These are phyloP conservation scores for Sphaerosporella brunnea DNA, from an alignment of 495 filamentous ascomycete genomes.

Conservation along the genomic window DNA sequence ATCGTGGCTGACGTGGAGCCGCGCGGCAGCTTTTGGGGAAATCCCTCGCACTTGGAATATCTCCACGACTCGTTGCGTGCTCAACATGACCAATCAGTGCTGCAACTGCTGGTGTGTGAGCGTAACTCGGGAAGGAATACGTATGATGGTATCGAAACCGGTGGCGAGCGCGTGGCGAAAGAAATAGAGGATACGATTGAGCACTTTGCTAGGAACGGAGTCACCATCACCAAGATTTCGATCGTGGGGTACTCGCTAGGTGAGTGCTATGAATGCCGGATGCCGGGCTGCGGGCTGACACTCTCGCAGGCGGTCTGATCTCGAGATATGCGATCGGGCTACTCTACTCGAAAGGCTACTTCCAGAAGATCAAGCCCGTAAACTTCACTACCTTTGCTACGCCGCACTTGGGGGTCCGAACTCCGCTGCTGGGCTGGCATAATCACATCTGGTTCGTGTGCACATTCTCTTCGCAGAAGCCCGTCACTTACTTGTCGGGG, in stretches of 20 bases:
- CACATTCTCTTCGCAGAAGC: too few relatives aligned
- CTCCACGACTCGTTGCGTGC: slow-evolving; percentile 50
- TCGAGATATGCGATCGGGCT: slow-evolving; percentile 76
- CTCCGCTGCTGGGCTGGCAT: slow-evolving; percentile 48
- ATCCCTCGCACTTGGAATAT: slow-evolving; percentile 62
- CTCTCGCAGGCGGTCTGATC: slow-evolving; percentile 44
- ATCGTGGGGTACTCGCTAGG: slow-evolving; percentile 80
- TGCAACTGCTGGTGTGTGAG: slow-evolving; percentile 61
- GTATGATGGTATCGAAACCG: slow-evolving; percentile 85
- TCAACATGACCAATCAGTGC: slow-evolving; percentile 40
- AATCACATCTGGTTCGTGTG: slow-evolving; percentile 40
- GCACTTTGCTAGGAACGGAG: slow-evolving; percentile 40
- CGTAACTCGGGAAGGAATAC: slow-evolving; percentile 69
- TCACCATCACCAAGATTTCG: slow-evolving; percentile 61
- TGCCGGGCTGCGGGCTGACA: neutral
- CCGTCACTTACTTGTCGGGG: too few relatives aligned
- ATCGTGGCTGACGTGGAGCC: slow-evolving; percentile 1
- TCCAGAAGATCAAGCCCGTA: slow-evolving; percentile 64
- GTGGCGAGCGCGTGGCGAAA: slow-evolving; percentile 69
- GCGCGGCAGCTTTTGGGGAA: slow-evolving; percentile 42
- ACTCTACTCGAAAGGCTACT: slow-evolving; percentile 57
- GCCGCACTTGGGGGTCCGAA: slow-evolving; percentile 73
- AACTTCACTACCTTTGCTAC: slow-evolving; percentile 89
- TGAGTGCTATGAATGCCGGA: neutral
- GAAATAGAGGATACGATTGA: slow-evolving; percentile 76